Evolutionary conservation across 495 filamentous ascomycete genomes (phyloP), one percentile per base, ranked within the genome.

Genomic region (Xylaria telfairii): DNA sequence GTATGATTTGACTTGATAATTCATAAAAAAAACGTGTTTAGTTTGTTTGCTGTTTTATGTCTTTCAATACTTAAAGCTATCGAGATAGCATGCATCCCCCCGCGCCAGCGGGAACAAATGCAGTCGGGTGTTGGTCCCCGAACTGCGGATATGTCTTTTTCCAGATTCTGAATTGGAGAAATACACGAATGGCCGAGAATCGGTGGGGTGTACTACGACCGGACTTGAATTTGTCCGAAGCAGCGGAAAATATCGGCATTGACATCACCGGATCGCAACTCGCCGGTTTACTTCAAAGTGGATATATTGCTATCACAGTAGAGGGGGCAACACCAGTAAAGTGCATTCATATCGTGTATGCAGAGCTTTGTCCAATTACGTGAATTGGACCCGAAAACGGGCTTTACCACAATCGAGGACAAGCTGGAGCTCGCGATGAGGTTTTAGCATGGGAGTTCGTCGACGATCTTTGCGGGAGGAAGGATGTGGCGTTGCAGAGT

Each of bases 151-250:
- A 47, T 64, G 60, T 1, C 21, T 64, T 64, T 64, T 41, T 47
- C 41, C 60, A 32, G 7, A 21, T 0, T 24, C 24, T 54, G 12
- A 54, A 54, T 32, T 32, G 51, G 51, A 54, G 51, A 7, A 1
- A 28, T 4, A 4, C 21, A 9, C 1, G 6, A 44, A 30, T 32
- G 28, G n/a, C 39, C 41, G 61, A 46, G 61, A 32, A 21, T 30
- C 26, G 17, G 62, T 65, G 62, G 62, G 51, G 62, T 24, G 49
- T 3, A n/a, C 42, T 26, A 47, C 19, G 61, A 42, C 28, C 24
- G 62, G 62, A 51, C 42, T 51, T 65, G 44, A 51, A 65, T 65
- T 64, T 65, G 62, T 51, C 62, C 62, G 62, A 28, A 30, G 41
- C 17, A 65, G 21, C 26, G 62, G 24, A 34, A 37, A 10, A 37